Percentiles rank a stretch among this genome's conserved stretches.
phyloP scores from a whole-genome alignment of 495 filamentous ascomycete species.

The Podospora comata region DNA sequence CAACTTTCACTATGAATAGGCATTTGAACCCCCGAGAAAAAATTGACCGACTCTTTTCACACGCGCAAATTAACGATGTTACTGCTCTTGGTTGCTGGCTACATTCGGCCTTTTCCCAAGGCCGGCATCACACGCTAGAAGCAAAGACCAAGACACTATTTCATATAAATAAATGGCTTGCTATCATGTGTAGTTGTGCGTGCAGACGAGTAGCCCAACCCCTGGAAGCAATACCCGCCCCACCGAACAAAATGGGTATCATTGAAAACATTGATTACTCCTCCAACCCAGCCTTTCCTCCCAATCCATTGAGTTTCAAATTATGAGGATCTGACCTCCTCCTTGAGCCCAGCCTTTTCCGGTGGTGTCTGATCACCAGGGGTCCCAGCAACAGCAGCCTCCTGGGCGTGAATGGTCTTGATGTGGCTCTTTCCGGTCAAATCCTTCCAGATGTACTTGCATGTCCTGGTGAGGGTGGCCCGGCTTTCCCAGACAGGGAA shows the following conservation, averaged over 20 bases:
- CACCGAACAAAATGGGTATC: constrained; percentile 1
- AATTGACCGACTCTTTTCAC: too few relatives aligned
- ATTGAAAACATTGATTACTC: not conserved
- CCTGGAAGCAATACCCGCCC: not conserved
- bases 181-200: not conserved
- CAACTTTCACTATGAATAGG: too few relatives aligned
- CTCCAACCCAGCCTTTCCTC: not conserved
- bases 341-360: constrained; percentile 29
- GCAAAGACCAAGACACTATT: not conserved
- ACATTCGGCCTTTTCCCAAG: too few relatives aligned
- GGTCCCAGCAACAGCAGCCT: constrained; percentile 16
- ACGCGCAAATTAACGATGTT: too few relatives aligned
- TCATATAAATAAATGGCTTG: not conserved
- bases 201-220: not conserved
- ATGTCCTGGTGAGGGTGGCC: constrained; percentile 60
- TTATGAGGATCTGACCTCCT: constrained; percentile 17
- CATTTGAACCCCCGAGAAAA: too few relatives aligned
- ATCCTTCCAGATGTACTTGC: constrained; percentile 66
- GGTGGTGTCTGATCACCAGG: constrained; percentile 33
- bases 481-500: constrained; percentile 84
- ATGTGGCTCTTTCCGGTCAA: constrained; percentile 57
- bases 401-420: constrained; percentile 38
- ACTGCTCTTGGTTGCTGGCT: too few relatives aligned
- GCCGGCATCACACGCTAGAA: not conserved
- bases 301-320: not conserved